Base-by-base conservation (phyloP, 805 yeast species). In the Jamesozyma lodderae region DNA sequence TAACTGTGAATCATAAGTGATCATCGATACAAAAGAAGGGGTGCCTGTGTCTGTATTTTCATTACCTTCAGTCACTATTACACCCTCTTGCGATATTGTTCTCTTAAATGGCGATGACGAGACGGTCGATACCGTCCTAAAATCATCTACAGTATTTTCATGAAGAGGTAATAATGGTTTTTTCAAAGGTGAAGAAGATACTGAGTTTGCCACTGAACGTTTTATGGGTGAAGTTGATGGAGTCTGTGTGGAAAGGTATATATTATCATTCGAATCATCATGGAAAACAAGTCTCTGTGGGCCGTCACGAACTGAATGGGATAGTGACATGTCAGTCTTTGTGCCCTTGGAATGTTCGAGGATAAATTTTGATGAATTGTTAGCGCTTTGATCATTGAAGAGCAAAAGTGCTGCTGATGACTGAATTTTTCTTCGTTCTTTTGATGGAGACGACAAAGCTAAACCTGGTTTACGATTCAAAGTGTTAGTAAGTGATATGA, bases 1-100 rank as follows among this genome's bases (percentile, higher is more conserved):
- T 31, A 70, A 60, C 1, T 70, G 72, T 1, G 82, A 76, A 51
- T 77, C 81, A 44, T 77, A 78, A 28, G 80, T 73, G 34, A 76
- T 46, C 47, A 75, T 77, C 1, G 82, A 77, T 41, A 66, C 65
- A 10, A 33, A 24, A 10, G 53, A 49, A 18, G 37, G 33, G 2
- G 24, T 22, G 13, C 37, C 43, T n/a, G n/a, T n/a, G n/a, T n/a
- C n/a, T n/a, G n/a, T n/a, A n/a, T n/a, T n/a, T n/a, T n/a, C n/a
- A n/a, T n/a, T n/a, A n/a, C n/a, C n/a, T n/a, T n/a, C n/a, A n/a
- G n/a, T n/a, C n/a, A n/a, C n/a, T n/a, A n/a, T n/a, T n/a, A n/a
- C n/a, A n/a, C n/a, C n/a, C n/a, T n/a, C n/a, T n/a, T n/a, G n/a
- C n/a, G n/a, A n/a, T n/a, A n/a, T n/a, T n/a, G n/a, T n/a, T n/a